Conservation (phyloP, 1,284 basidiomycete genomes). For the Schizophyllum commune region DNA sequence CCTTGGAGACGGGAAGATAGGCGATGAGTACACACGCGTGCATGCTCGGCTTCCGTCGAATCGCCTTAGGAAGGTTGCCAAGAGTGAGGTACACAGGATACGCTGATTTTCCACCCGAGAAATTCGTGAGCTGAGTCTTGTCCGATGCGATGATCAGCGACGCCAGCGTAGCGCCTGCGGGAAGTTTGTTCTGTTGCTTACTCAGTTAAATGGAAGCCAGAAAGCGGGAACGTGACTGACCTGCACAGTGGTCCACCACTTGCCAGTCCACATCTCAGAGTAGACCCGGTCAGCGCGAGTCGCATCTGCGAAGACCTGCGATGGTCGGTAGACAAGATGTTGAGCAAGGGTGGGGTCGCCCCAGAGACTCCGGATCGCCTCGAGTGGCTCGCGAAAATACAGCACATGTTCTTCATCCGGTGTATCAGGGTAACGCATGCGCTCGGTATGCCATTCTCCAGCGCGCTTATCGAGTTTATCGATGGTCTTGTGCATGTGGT, state of each 20-base stretch:
- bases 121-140: constrained; percentile 16
- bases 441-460: background rate
- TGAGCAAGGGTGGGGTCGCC: background rate
- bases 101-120: constrained; percentile 14
- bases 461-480: background rate
- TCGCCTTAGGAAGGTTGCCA: constrained; percentile 17
- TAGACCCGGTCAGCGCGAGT: constrained; percentile 11
- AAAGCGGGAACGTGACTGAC: constrained; percentile 13
- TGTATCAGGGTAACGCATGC: background rate
- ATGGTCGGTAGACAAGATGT: background rate
- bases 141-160: background rate
- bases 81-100: constrained; percentile 20
- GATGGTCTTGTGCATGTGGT: constrained; percentile 3
- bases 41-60: constrained; percentile 11
- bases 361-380: background rate
- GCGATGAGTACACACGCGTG: constrained; percentile 16
- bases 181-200: too few species aligned
- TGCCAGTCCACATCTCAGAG: constrained; percentile 31
- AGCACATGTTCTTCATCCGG: background rate
- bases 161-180: background rate
- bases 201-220: too few species aligned
- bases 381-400: background rate
- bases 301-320: background rate
- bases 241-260: constrained; percentile 36
- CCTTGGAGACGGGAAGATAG: constrained; percentile 15